Evolutionary conservation across 495 filamentous ascomycete species (phyloP).

Genomic region (Talaromyces nanjingensis): DNA sequence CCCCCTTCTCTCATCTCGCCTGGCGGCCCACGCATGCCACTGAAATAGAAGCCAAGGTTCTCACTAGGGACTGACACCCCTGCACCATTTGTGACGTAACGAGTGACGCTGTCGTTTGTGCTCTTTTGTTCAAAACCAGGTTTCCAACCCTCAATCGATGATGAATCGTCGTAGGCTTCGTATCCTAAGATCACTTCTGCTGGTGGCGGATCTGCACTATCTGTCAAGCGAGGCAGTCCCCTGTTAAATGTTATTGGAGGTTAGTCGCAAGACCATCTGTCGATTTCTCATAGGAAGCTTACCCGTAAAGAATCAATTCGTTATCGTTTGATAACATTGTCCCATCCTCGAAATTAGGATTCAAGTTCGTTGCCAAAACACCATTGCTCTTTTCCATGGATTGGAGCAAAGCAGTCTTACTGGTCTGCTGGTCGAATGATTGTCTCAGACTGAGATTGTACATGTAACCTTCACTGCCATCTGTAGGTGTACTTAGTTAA

Average conservation of each 20-base stretch:
- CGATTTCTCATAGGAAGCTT: too few species aligned
- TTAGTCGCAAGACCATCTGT: too few species aligned
- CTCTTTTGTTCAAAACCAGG: constrained; percentile 23
- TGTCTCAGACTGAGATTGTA: constrained; percentile 3
- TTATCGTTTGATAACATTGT: constrained; percentile 52
- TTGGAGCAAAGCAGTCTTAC: constrained; percentile 30
- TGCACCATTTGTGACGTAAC: constrained; percentile 52
- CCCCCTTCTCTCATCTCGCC: constrained; percentile 30
- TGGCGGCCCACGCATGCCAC: constrained; percentile 37
- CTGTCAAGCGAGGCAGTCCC: constrained; percentile 9
- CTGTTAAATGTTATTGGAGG: too few species aligned
- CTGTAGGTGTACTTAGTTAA: not conserved
- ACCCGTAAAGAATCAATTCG: constrained; percentile 34
- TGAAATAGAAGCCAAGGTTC: constrained; percentile 58
- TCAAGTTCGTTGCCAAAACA: constrained; percentile 38
- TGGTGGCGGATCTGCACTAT: constrained; percentile 20
- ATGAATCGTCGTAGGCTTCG: constrained; percentile 32
- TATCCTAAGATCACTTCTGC: constrained; percentile 36
- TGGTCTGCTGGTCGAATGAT: constrained; percentile 40
- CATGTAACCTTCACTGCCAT: not conserved
- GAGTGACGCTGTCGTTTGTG: constrained; percentile 37
- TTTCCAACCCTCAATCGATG: constrained; percentile 21
- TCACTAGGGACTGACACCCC: constrained; percentile 54
- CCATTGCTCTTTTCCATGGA: constrained; percentile 33
- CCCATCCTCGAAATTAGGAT: constrained; percentile 48